Base-by-base conservation (phyloP, 139 green algal species). In the Helicosporidium sp. region DNA sequence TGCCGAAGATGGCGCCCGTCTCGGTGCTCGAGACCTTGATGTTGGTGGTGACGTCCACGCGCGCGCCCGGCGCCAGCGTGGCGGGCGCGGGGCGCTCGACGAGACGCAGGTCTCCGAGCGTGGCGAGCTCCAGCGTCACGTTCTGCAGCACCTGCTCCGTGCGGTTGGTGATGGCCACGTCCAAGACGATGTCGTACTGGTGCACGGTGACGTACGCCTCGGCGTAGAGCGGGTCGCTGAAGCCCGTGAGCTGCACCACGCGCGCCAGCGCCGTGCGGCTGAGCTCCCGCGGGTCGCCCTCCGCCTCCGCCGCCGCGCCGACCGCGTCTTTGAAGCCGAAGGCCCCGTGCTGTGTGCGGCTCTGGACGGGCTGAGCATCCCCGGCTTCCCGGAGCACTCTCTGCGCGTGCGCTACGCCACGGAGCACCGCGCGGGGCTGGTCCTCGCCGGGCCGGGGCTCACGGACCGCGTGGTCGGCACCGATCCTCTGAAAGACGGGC, bases 1-100 rank as follows among this genome's bases (percentile, higher is more conserved):
- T 96, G 57, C 89, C 89, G 66, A 97, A 98, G 49, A 98, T 96
- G 59, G 94, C 87, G 19, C 89, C 89, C 26, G 89, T 97, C 68
- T 98, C 89, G 7, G 89, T 98, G 33, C 73, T 89, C 0, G 84
- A 93, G 6, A 97, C 84, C 72, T 91, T 68, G 37, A 70, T 64
- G 46, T 60, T 64, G 26, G 61, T 55, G 24, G 49, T 45, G 48
- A 54, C 37, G 34, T 12, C 12, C 48, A 80, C 76, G 50, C 69
- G 65, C n/a, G 68, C 75, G 4, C 74, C 75, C 4, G 83, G 73
- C 6, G 69, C 82, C 20, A 98, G 70, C 3, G 81, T 91, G 72
- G 92, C 77, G 39, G 84, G 78, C 62, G 92, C 79, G 26, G 90
- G 88, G 34, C 89, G 69, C 64, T 98, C 89, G 48, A 96, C 88